phyloP scores from a whole-genome alignment of 768 basidiomycete genomes.

The Termitomyces sp. region DNA sequence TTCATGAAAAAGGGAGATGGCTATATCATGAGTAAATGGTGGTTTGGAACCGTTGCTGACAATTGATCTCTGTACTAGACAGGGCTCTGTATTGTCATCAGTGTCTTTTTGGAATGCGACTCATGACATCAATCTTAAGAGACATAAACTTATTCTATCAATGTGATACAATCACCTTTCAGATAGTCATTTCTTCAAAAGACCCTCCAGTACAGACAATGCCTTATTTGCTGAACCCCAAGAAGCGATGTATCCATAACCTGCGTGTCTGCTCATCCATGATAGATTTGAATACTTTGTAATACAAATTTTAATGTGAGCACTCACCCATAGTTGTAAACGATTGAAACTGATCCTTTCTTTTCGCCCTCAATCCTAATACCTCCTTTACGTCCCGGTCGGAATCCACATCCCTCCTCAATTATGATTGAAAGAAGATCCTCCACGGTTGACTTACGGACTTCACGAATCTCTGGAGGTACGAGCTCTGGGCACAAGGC shows the following conservation, averaged over 20 bases:
- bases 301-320: neutral
- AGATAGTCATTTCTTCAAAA: neutral
- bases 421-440: constrained; percentile 45
- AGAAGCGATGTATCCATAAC: constrained; percentile 57
- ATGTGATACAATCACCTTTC: neutral
- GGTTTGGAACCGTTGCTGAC: constrained; percentile 27
- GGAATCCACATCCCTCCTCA: constrained; percentile 47
- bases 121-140: neutral
- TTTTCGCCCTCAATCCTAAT: constrained; percentile 45
- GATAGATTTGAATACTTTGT: neutral
- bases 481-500: constrained; percentile 45
- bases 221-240: constrained; percentile 59
- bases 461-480: constrained; percentile 35
- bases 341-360: constrained; percentile 36
- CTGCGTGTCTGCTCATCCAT: constrained; percentile 41
- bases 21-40: constrained; percentile 35
- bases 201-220: constrained; percentile 36
- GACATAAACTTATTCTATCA: neutral
- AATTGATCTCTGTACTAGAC: neutral
- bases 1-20: constrained; percentile 27
- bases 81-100: neutral
- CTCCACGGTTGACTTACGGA: constrained; percentile 37
- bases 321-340: constrained; percentile 62
- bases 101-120: neutral
- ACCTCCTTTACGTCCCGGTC: constrained; percentile 54